A percentile compares a stretch with the other conserved stretches of the same genome.
Evolutionary conservation across 2,329 filamentous ascomycete genomes (phyloP).

Genomic region (Penicillium corylophilum): DNA sequence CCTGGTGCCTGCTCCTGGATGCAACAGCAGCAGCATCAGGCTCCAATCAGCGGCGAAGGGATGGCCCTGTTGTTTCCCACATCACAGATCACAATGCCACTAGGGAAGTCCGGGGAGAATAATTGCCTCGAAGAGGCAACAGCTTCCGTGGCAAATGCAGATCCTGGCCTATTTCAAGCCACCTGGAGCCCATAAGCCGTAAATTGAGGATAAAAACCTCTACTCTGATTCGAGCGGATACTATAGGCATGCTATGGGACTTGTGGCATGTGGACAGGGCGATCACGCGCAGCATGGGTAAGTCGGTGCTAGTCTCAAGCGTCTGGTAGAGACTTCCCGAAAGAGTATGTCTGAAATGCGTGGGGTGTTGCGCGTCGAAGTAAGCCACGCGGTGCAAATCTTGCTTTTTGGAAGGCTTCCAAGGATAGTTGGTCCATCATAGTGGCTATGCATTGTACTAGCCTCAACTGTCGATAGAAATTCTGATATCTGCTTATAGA

Average conservation of each 20-base stretch:
- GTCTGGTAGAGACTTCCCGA: background rate
- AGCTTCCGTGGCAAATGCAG: background rate
- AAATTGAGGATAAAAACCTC: background rate
- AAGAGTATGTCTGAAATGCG: background rate
- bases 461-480: constrained; percentile 5
- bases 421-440: constrained; percentile 1
- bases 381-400: constrained; percentile 15
- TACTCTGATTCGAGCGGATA: constrained; percentile 10
- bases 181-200: background rate
- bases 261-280: constrained; percentile 11
- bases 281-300: constrained; percentile 10
- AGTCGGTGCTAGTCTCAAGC: background rate
- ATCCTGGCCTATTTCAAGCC: constrained; percentile 1
- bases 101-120: background rate
- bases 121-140: background rate
- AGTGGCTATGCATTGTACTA: background rate
- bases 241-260: background rate
- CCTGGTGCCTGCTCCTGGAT: constrained; percentile 9
- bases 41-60: constrained; percentile 1
- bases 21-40: constrained; percentile 15
- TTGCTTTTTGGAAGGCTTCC: background rate
- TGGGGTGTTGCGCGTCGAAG: constrained; percentile 10
- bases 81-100: constrained; percentile 1
- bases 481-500: background rate
- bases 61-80: background rate